Conservation (phyloP, 768 basidiomycete genomes). For the Phaeotremella fagi region DNA sequence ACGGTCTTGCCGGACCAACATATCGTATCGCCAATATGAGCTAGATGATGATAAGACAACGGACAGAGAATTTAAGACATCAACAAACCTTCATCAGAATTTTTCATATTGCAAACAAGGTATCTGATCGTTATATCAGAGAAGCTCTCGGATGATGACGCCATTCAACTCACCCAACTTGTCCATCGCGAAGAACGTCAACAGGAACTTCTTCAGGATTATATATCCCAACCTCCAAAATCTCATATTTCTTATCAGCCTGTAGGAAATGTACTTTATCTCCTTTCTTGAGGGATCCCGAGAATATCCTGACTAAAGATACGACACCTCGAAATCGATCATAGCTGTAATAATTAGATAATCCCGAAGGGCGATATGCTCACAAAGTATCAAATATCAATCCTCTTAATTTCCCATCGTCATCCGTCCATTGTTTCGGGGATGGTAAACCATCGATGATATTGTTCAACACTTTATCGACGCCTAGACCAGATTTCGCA, state of each 20-base stretch:
- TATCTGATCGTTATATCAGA: too few relatives aligned
- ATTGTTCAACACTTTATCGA: constrained; percentile 68
- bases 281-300: constrained; percentile 80
- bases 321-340: constrained; percentile 96
- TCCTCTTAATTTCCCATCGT: constrained; percentile 58
- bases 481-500: constrained; percentile 86
- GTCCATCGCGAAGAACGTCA: constrained; percentile 44
- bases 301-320: constrained; percentile 75
- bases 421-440: constrained; percentile 78
- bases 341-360: constrained; percentile 57
- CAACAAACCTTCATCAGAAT: constrained; percentile 75
- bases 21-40: constrained; percentile 82
- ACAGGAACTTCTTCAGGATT: constrained; percentile 83
- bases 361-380: constrained; percentile 38
- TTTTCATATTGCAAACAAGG: constrained; percentile 91
- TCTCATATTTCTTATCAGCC: constrained; percentile 81
- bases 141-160: too few relatives aligned
- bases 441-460: constrained; percentile 81
- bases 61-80: not conserved
- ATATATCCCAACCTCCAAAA: constrained; percentile 82
- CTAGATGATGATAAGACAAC: not conserved
- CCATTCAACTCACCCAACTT: constrained; percentile 45
- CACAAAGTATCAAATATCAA: constrained; percentile 91
- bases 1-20: constrained; percentile 68
- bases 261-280: constrained; percentile 83